Percentiles rank a stretch among this genome's conserved stretches.
These are phyloP conservation scores for Linum tenue DNA, from an alignment of 345 rosid genomes.

Conservation along the genomic window DNA sequence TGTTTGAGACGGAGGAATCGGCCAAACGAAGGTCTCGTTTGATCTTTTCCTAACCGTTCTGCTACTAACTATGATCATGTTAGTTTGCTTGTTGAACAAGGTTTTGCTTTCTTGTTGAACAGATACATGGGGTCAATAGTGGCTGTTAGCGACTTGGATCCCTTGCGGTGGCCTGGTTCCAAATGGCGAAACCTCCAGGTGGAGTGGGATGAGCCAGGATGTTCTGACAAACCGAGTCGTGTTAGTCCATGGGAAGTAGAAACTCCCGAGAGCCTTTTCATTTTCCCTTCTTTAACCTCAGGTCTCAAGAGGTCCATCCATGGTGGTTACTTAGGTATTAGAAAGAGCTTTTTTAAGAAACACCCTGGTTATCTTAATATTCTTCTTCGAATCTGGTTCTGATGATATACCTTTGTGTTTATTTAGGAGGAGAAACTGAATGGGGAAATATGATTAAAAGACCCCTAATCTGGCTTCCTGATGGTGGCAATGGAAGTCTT, in stretches of 20 bases:
- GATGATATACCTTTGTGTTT: not conserved
- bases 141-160: slow-evolving; percentile 78
- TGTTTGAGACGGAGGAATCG: slow-evolving; percentile 97
- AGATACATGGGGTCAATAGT: slow-evolving; percentile 98
- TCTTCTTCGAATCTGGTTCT: not conserved
- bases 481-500: slow-evolving; percentile 36
- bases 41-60: not conserved
- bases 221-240: slow-evolving; percentile 77
- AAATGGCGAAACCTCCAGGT: slow-evolving; percentile 99
- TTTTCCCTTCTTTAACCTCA: slow-evolving; percentile 89
- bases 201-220: slow-evolving; percentile 99
- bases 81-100: not conserved
- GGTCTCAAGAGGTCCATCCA: slow-evolving; percentile 75
- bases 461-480: slow-evolving; percentile 53
- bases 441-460: slow-evolving; percentile 81
- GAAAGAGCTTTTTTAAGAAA: slow-evolving; percentile 9
- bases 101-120: slow-evolving; percentile 8
- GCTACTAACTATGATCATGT: not conserved
- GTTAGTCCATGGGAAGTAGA: slow-evolving; percentile 98
- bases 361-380: not conserved
- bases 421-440: slow-evolving; percentile 59
- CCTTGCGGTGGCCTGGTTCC: slow-evolving; percentile 94
- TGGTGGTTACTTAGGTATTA: slow-evolving; percentile 53
- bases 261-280: slow-evolving; percentile 96
- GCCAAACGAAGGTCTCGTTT: slow-evolving; percentile 66